A percentile compares a stretch with the other conserved stretches of the same genome.
These are phyloP conservation scores for Effrenium voratum DNA, from an alignment of 73 alveolate genomes.

Conservation along the genomic window DNA sequence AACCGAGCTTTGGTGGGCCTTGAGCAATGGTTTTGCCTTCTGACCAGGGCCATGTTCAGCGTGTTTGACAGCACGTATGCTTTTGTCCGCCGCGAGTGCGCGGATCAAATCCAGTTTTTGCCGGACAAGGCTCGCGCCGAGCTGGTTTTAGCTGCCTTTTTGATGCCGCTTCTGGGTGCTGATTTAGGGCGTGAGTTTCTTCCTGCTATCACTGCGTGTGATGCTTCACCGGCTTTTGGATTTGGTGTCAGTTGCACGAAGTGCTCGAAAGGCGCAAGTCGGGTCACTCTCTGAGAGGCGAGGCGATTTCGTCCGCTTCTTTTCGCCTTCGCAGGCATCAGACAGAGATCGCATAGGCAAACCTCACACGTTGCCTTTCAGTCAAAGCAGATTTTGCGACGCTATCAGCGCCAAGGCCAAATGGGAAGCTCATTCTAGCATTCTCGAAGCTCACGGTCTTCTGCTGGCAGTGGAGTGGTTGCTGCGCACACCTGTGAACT, in stretches of 20 bases:
- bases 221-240: constrained; percentile 36
- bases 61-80: background rate
- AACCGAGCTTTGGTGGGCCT: constrained; percentile 13
- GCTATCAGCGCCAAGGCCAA: constrained; percentile 44
- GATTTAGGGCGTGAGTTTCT: background rate
- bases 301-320: constrained; percentile 27
- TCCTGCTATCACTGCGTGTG: constrained; percentile 4
- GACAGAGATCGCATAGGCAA: constrained; percentile 8
- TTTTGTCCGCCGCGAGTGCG: constrained; percentile 13
- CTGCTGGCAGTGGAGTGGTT: constrained; percentile 38
- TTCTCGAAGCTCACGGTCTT: constrained; percentile 37
- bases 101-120: background rate
- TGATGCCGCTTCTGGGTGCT: constrained; percentile 51
- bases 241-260: constrained; percentile 8
- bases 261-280: background rate
- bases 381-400: background rate
- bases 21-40: constrained; percentile 56
- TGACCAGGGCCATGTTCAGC: constrained; percentile 22
- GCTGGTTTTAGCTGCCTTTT: background rate
- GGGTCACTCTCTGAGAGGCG: constrained; percentile 18
- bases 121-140: background rate
- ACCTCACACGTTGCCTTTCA: constrained; percentile 29
- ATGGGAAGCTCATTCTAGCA: constrained; percentile 28
- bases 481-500: background rate
- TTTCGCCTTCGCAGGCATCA: background rate